These are phyloP conservation scores for Pythium sukuiense DNA, from an alignment of 352 stramenopile genomes.

Conservation along the genomic window DNA sequence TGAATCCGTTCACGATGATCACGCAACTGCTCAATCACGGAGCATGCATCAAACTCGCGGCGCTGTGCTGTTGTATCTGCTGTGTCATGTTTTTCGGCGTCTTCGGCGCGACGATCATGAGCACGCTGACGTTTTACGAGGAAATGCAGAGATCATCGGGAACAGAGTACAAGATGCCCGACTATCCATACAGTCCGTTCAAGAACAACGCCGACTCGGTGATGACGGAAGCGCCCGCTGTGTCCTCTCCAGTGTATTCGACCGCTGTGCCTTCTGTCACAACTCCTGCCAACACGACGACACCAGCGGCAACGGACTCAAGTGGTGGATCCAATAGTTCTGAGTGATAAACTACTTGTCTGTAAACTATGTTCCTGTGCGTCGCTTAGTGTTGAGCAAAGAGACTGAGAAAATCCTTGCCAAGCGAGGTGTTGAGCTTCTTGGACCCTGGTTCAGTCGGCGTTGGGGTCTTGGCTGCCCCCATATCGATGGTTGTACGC, in stretches of 20 bases:
- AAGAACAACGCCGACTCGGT: neutral
- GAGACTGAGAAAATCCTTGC: slow-evolving; percentile 76
- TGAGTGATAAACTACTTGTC: neutral
- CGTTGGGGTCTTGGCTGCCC: no score
- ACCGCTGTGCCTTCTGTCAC: neutral
- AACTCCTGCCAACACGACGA: neutral
- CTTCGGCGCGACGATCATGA: slow-evolving; percentile 80
- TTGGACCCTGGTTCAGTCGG: neutral
- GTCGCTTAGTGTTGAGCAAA: slow-evolving; percentile 65
- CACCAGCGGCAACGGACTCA: neutral
- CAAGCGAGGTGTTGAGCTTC: slow-evolving; percentile 66
- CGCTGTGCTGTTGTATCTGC: slow-evolving; percentile 52
- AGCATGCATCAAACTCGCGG: slow-evolving; percentile 52
- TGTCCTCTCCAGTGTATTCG: neutral
- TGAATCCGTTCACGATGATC: slow-evolving; percentile 84
- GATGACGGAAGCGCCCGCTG: neutral
- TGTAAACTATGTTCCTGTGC: neutral
- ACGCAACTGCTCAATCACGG: slow-evolving; percentile 68
- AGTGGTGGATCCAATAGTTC: neutral
- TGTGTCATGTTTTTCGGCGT: slow-evolving; percentile 64
- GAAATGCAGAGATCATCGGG: slow-evolving; percentile 11
- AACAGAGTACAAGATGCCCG: slow-evolving; percentile 6
- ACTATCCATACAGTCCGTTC: slow-evolving; percentile 16
- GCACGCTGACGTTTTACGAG: slow-evolving; percentile 72
- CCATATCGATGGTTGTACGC: no score